Percentiles rank a stretch among this genome's conserved stretches.
Conservation (phyloP, 1,284 basidiomycete genomes). For the Irpex sp. region DNA sequence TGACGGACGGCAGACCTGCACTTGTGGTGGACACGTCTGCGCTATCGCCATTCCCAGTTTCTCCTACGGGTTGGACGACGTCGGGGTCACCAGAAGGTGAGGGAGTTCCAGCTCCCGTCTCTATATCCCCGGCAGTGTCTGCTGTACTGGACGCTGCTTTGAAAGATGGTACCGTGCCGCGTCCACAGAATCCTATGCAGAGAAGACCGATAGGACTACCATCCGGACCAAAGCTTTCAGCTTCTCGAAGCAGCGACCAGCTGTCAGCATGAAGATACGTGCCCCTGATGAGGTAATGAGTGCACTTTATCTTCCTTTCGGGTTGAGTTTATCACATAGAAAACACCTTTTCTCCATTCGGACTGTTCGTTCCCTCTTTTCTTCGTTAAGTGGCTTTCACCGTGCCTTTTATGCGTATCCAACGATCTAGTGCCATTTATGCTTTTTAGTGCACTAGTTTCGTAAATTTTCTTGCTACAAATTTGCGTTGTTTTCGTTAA, state of each 20-base stretch:
- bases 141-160: background rate
- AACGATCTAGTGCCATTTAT: background rate
- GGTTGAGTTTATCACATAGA: background rate
- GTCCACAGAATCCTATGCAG: background rate
- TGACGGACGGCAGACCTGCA: background rate
- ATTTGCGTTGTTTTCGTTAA: background rate
- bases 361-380: background rate
- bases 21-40: background rate
- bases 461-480: background rate
- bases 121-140: background rate
- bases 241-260: background rate
- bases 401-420: background rate
- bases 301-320: background rate
- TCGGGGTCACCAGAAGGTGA: background rate
- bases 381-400: background rate
- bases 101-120: background rate
- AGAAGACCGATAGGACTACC: slow-evolving; percentile 1
- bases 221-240: background rate
- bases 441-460: background rate
- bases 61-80: background rate
- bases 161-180: background rate
- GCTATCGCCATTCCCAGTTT: background rate
- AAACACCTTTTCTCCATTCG: background rate
- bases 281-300: background rate
- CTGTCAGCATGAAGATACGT: background rate